Evolutionary conservation across 257 asterid genomes (phyloP), one percentile per base, ranked within the genome.

Genomic region (Nicotiana sylvestris): DNA sequence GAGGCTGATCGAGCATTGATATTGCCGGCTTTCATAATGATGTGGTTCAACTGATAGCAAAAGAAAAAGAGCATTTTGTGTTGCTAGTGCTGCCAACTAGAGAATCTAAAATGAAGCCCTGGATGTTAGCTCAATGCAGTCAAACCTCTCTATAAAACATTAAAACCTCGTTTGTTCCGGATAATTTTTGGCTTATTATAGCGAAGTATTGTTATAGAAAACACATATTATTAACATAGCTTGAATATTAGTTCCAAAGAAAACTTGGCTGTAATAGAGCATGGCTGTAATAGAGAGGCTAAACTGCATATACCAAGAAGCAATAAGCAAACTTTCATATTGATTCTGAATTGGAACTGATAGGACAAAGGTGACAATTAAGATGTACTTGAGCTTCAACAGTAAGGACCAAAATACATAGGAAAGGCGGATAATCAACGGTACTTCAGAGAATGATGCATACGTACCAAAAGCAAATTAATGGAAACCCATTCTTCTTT

Each of bases 401-500:
- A 10, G 35, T 27, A 25, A 62, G 35, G 60, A 69, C 18, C 18
- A 69, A 37, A 2, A 9, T 33, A 69, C 10, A 69, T 39, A 33
- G 76, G 55, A 35, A n/a, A 35, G 0, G 67, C 55, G 11, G n/a
- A 56, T 33, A 0, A 80, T 62, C 27, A 21, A 60, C 0, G 4
- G 70, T 66, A 66, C 11, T 58, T 18, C 5, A 3, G 64, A 60
- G 64, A 74, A 18, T 66, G 33, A 56, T 1, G 13, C 21, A 77
- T 16, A 79, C 92, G 15, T 92, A 94, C 99, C 97, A 96, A 88
- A 56, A 96, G 98, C 27, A 98, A 98, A 85, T 96, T 96, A 68
- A 96, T 96, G 76, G 99, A 92, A 64, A 82, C 94, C 99, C 99
- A 96, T 86, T 94, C 98, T 81, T 96, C 99, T 90, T 91, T 94